Conservation (phyloP, 2,329 filamentous ascomycete genomes). For the Diaporthe nobilis region DNA sequence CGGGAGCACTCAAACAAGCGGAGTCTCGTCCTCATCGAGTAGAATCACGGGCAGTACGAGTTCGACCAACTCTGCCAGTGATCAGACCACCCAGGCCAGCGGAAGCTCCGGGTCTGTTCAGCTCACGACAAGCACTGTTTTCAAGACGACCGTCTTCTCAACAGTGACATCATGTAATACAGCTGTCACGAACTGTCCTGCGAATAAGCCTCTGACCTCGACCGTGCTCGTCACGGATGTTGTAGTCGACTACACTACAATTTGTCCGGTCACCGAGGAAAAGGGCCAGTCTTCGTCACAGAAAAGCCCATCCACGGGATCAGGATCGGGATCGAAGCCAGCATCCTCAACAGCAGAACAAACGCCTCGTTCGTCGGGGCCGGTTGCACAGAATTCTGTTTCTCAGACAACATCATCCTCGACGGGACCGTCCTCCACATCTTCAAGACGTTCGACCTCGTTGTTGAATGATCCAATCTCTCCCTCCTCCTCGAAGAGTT, state of each 20-base stretch:
- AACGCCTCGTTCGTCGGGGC: not conserved
- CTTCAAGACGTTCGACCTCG: not conserved
- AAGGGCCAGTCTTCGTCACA: not conserved
- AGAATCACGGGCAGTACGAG: not conserved
- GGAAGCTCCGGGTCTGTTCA: conserved; percentile 10
- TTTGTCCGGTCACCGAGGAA: conserved; percentile 26
- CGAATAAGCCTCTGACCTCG: not conserved
- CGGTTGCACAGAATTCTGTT: not conserved
- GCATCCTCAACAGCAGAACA: not conserved
- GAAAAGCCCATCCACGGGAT: not conserved
- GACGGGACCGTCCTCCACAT: not conserved
- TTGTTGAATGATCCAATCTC: not conserved
- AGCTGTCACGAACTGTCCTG: conserved; percentile 33
- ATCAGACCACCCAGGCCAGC: not conserved
- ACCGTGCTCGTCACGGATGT: conserved; percentile 27
- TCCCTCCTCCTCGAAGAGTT: not conserved
- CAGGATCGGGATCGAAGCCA: not conserved
- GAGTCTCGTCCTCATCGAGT: not conserved
- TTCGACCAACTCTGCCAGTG: not conserved
- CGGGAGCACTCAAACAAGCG: not conserved
- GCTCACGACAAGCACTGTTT: conserved; percentile 23
- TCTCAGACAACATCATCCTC: not conserved
- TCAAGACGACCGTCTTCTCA: conserved; percentile 14
- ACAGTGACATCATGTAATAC: conserved; percentile 32
- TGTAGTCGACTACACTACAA: conserved; percentile 30